Percentiles rank a stretch among this genome's conserved stretches.
Conservation (phyloP, 225 moss, liverwort and hornwort genomes). For the Marchantia polymorpha region DNA sequence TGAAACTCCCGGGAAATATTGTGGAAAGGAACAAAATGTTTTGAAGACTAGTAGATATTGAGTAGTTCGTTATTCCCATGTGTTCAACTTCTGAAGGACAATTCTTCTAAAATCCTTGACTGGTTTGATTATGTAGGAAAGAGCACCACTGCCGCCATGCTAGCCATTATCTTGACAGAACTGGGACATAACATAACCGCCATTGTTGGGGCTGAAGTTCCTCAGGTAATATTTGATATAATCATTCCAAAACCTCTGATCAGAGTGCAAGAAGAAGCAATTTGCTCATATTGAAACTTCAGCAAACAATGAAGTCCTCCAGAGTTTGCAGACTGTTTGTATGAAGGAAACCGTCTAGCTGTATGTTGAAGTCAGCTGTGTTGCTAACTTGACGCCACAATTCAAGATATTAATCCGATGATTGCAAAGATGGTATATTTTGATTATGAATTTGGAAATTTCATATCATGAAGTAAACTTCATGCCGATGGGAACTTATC, state of each 20-base stretch:
- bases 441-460: background rate
- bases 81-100: background rate
- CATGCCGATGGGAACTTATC: background rate
- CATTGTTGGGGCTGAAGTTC: conserved; percentile 91
- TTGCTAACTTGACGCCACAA: too few species aligned
- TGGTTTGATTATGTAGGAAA: conserved; percentile 55
- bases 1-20: background rate
- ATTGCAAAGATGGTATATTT: too few species aligned
- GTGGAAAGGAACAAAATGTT: too few species aligned
- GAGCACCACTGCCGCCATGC: conserved; percentile 84
- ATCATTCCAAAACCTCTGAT: too few species aligned
- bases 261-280: too few species aligned
- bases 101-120: background rate
- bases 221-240: conserved; percentile 53
- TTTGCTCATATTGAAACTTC: too few species aligned
- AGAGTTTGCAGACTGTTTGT: too few species aligned
- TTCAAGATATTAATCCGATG: too few species aligned
- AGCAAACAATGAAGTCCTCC: too few species aligned
- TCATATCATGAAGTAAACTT: background rate
- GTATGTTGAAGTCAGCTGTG: too few species aligned
- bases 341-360: too few species aligned
- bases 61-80: background rate
- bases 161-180: conserved; percentile 57
- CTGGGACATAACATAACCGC: conserved; percentile 83
- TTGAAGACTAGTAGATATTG: background rate